These are phyloP conservation scores for Cucurbita maxima DNA, from an alignment of 306 rosid species.

Conservation along the genomic window DNA sequence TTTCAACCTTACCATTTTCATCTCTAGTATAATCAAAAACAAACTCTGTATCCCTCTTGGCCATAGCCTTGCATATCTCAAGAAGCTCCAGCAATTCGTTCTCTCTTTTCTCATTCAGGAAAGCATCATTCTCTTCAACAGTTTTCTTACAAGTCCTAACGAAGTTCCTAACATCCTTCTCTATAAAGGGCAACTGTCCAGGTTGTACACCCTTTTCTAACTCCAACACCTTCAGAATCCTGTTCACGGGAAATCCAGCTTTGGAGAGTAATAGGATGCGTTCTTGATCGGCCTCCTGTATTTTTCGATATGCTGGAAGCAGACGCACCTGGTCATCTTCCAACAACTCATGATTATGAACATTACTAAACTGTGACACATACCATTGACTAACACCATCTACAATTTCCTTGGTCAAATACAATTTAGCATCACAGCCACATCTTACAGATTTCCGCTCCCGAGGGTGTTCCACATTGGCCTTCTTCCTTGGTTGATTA, in stretches of 20 bases:
- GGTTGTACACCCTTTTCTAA: constrained; percentile 55
- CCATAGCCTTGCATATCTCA: constrained; percentile 34
- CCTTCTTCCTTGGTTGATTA: constrained; percentile 57
- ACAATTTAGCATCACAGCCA: constrained; percentile 61
- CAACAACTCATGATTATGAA: constrained; percentile 55
- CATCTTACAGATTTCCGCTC: constrained; percentile 58
- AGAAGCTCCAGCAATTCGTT: constrained; percentile 44
- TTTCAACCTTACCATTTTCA: constrained; percentile 35
- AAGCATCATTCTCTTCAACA: constrained; percentile 49
- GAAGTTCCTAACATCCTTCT: constrained; percentile 59
- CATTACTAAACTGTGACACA: constrained; percentile 54
- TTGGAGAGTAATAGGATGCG: constrained; percentile 47
- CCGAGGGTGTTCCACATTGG: constrained; percentile 56
- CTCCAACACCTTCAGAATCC: constrained; percentile 47
- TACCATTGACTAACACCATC: constrained; percentile 47
- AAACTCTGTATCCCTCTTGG: constrained; percentile 31
- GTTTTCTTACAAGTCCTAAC: constrained; percentile 54
- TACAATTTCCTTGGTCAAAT: constrained; percentile 48
- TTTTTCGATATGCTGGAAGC: constrained; percentile 62
- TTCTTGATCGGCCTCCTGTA: constrained; percentile 46
- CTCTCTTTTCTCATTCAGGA: constrained; percentile 48
- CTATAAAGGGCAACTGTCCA: constrained; percentile 51
- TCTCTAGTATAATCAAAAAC: constrained; percentile 29
- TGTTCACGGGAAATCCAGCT: constrained; percentile 61
- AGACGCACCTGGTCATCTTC: constrained; percentile 62